Percentiles rank a stretch among this genome's conserved stretches.
Evolutionary conservation across 257 asterid species (phyloP).

Genomic region (Oldenlandia corymbosa): DNA sequence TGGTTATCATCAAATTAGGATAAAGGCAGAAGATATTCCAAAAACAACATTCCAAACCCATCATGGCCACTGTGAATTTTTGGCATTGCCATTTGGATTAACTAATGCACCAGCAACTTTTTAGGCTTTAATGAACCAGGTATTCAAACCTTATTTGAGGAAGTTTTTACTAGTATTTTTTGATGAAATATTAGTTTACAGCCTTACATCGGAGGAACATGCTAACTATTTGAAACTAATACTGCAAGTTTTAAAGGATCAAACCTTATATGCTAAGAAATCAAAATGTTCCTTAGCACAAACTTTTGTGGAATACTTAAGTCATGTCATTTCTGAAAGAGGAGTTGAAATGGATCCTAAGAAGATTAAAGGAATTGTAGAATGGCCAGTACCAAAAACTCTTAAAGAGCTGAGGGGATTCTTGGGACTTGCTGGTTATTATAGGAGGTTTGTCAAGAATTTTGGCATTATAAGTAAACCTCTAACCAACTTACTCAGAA

Average conservation of each 20-base stretch:
- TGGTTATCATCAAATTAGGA: too few species aligned
- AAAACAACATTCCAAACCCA: too few species aligned
- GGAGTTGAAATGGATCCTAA: not conserved
- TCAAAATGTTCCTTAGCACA: not conserved
- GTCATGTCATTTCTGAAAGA: not conserved
- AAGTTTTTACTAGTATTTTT: not conserved
- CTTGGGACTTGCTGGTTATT: not conserved
- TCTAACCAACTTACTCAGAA: not conserved
- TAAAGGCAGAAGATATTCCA: too few species aligned
- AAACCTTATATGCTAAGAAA: not conserved
- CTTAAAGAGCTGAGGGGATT: not conserved
- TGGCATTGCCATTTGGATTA: not conserved
- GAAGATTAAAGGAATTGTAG: too few species aligned
- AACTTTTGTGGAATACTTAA: not conserved
- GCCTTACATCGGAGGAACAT: not conserved
- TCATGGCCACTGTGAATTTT: too few species aligned
- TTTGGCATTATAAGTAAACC: not conserved
- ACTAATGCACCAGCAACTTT: not conserved
- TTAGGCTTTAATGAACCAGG: not conserved
- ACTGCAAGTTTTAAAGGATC: not conserved
- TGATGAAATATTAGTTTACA: not conserved
- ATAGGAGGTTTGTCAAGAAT: not conserved
- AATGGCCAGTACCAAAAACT: not conserved
- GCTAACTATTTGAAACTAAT: not conserved
- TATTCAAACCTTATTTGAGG: not conserved